phyloP scores from a whole-genome alignment of 225 moss, liverwort and hornwort genomes.

The Sphagnum tenellum region DNA sequence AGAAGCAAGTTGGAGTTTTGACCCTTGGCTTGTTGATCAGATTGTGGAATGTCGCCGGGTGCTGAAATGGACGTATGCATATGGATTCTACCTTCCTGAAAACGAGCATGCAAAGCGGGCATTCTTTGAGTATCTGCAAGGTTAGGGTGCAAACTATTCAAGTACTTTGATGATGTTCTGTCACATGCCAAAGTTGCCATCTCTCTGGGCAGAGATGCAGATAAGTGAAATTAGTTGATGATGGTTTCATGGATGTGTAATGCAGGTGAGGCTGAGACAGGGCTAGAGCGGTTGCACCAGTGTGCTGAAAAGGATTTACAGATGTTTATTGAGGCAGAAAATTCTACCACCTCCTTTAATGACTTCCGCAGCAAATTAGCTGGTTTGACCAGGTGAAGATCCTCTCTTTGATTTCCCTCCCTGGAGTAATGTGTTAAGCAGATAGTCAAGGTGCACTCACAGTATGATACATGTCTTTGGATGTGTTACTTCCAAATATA shows the following conservation, averaged over 20 bases:
- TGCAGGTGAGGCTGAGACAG: conserved; percentile 81
- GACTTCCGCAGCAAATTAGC: conserved; percentile 98
- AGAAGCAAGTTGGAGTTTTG: neutral
- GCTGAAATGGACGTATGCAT: conserved; percentile 97
- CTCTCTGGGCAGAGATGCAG: too few relatives aligned
- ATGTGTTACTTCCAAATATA: neutral
- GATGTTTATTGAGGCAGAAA: conserved; percentile 81
- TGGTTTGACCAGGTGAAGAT: conserved; percentile 67
- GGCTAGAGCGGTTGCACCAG: conserved; percentile 92
- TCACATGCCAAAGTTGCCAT: too few relatives aligned
- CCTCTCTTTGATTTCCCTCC: neutral
- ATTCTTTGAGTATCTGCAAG: conserved; percentile 96
- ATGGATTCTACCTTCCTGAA: conserved; percentile 91
- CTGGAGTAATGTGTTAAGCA: neutral
- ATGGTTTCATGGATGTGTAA: neutral
- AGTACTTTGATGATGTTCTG: too few relatives aligned
- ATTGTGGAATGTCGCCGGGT: conserved; percentile 98
- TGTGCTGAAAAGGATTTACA: conserved; percentile 95
- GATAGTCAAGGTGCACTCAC: neutral
- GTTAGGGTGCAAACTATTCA: conserved; percentile 16
- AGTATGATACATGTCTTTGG: too few relatives aligned
- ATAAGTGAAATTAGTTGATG: too few relatives aligned
- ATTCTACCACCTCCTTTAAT: conserved; percentile 54
- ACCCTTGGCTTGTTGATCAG: conserved; percentile 22
- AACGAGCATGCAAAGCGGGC: conserved; percentile 76